Base-by-base conservation (phyloP, 164 flowering plant genomes). In the Berberis thunbergii region DNA sequence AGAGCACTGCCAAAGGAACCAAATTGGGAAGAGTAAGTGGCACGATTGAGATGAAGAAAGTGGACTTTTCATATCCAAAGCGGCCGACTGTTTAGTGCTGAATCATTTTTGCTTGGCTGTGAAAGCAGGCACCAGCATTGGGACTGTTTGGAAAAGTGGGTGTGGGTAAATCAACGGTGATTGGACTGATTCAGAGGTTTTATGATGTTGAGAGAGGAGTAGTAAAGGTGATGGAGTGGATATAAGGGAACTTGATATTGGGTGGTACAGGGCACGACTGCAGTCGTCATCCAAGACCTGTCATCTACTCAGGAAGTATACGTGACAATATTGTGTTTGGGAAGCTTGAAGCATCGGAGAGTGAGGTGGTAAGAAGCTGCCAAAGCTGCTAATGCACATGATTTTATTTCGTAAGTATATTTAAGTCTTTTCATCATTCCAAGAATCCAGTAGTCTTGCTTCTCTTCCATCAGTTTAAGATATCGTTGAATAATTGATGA, bases 81-180 rank as follows among this genome's bases (percentile, higher is more conserved):
- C 65, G 96, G 56, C 90, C 2, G 79, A 78, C 40, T 76, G 43
- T 48, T 72, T 70, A 6, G 77, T 93, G 4, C 62, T 93, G 64
- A 74, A 76, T 2, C 80, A 78, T 2, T 86, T 93, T 49, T 49
- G 83, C 80, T 64, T 93, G 76, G 88, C 85, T 26, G 86, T 93
- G 75, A 82, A 82, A 71, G 74, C 86, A 1, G 94, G 96, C 11
- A 83, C 80, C 5, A 85, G 96, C 69, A 54, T 82, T 6, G 98
- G 92, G 13, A 85, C 90, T 0, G 97, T 88, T 1, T 97, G 98
- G 3, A 86, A 70, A 69, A 90, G 97, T 58, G 98, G 98, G n/a
- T 82, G 94, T 26, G 98, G 98, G 98, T 38, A 93, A 93, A 69
- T 89, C 97, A 4, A 93, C 98, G 0, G 90, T 93, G 62, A 80